Conservation (phyloP, 345 rosid species). For the Reutealis trisperma region DNA sequence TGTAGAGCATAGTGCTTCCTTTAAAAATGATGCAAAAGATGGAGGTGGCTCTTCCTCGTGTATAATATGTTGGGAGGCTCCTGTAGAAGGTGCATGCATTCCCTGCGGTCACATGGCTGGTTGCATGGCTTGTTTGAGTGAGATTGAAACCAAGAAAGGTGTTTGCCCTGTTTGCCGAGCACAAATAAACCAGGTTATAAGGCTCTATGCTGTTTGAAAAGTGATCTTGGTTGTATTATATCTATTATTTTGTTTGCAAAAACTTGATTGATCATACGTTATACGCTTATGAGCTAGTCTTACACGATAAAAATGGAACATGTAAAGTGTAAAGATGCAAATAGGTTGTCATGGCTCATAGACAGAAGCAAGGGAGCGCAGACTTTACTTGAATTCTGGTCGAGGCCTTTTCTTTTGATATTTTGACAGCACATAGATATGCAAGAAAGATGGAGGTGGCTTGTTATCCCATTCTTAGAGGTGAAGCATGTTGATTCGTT, state of each 20-base stretch:
- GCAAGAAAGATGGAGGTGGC: too few relatives aligned
- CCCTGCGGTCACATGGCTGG: slow-evolving; percentile 41
- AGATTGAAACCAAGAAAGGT: slow-evolving; percentile 29
- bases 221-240: not conserved
- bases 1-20: slow-evolving; percentile 13
- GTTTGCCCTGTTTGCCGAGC: slow-evolving; percentile 30
- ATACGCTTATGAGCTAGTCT: not conserved
- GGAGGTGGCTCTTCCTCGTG: slow-evolving; percentile 24
- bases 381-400: not conserved
- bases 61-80: slow-evolving; percentile 34
- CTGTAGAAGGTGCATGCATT: slow-evolving; percentile 29
- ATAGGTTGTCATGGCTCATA: too few relatives aligned
- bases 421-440: not conserved
- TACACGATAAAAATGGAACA: not conserved
- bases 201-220: slow-evolving; percentile 32
- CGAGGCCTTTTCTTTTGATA: not conserved
- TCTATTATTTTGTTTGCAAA: not conserved
- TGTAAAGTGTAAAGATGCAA: too few relatives aligned
- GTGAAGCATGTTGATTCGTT: too few relatives aligned
- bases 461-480: too few relatives aligned
- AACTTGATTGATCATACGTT: not conserved
- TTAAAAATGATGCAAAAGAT: slow-evolving; percentile 10
- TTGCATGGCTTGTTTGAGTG: slow-evolving; percentile 32
- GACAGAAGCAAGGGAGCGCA: too few relatives aligned
- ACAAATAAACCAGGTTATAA: slow-evolving; percentile 23